Evolutionary conservation across 2,329 filamentous ascomycete species (phyloP).

Genomic region (Capronia coronata): DNA sequence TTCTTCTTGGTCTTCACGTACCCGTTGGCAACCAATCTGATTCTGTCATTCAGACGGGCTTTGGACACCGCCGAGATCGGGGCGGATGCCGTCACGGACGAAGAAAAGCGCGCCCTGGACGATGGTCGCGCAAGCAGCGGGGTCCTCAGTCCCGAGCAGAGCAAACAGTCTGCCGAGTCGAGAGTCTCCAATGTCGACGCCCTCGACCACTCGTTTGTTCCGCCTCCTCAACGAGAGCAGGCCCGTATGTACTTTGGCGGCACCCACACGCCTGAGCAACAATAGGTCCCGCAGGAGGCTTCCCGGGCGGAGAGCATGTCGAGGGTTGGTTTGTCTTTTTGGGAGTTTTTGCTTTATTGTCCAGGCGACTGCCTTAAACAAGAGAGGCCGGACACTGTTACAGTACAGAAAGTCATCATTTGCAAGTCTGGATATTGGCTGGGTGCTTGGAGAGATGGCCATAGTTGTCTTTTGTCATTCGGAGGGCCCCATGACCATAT

Average conservation of each 20-base stretch:
- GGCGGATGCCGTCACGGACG: constrained; percentile 3
- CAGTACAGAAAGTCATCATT: not conserved
- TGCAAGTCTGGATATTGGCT: too few species aligned
- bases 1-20: constrained; percentile 24
- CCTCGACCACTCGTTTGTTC: not conserved
- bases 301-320: not conserved
- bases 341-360: too few species aligned
- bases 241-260: not conserved
- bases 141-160: not conserved
- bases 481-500: not conserved
- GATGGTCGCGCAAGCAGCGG: not conserved
- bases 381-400: not conserved
- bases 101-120: not conserved
- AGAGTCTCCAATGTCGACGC: not conserved
- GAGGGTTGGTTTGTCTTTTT: not conserved
- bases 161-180: constrained; percentile 2
- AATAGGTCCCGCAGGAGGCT: not conserved
- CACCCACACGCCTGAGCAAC: not conserved
- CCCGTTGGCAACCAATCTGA: constrained; percentile 19
- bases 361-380: not conserved
- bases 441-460: too few species aligned
- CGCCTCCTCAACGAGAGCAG: not conserved
- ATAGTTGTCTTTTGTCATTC: too few species aligned
- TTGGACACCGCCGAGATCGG: constrained; percentile 21
- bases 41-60: constrained; percentile 19